Base-by-base conservation (phyloP, 257 asterid species). In the Petrea volubilis region DNA sequence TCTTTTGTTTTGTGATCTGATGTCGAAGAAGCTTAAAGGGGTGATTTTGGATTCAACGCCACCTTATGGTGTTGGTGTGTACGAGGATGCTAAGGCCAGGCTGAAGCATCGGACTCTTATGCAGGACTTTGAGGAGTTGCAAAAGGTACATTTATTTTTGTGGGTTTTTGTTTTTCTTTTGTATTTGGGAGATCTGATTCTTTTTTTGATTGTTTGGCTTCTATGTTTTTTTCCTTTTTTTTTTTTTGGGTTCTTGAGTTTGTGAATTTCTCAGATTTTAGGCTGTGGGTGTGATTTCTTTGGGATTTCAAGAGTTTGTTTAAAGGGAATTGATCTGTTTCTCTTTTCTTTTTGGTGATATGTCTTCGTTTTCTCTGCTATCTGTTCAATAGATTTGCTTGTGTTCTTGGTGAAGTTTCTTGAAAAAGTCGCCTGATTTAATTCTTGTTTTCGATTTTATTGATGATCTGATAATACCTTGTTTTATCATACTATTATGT, bases 91-190 rank as follows among this genome's bases (percentile, higher is more conserved):
- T 15, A 89, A 73, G 83, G 68, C 78, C 34, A 82, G 83, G 60
- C 67, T 75, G 47, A 94, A 80, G 82, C 87, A 84, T 76, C 90
- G 74, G 74, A 65, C 74, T 46, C 96, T 94, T 72, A 36, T 85
- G 79, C 95, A 84, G 75, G 97, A 91, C 79, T 94, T 75, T 73
- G 82, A 74, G 38, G 90, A 89, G 41, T 76, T 94, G 85, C 83
- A 79, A 25, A 84, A 80, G 95, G 98, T 94, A 68, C 43, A 14
- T 28, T 31, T 55, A 68, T 49, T 18, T 62, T 33, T 36, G 31
- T 46, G 68, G 64, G 60, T 67, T 65, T 38, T 59, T 57, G 34
- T 44, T 70, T 25, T 71, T 40, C 46, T 51, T 71, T 59, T 9
- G 15, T 52, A 60, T 67, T 67, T 52, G 9, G 38, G 41, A 70